These are phyloP conservation scores for Diaporthe longicolla DNA, from an alignment of 2,329 filamentous ascomycete species.

Conservation along the genomic window DNA sequence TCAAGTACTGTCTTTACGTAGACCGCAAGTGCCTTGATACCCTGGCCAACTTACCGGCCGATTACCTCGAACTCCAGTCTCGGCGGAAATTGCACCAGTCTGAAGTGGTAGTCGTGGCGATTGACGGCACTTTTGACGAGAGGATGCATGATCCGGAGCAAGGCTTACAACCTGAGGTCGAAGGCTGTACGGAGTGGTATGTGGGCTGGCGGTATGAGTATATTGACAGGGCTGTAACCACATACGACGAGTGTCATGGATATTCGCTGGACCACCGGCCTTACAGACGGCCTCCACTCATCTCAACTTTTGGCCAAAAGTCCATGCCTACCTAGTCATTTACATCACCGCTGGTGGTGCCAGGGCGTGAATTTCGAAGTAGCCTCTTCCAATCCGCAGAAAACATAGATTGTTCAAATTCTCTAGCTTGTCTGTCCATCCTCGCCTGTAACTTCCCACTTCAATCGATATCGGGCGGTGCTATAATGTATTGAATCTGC, in stretches of 20 bases:
- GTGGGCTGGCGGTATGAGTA: slow-evolving; percentile 14
- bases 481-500: too few relatives aligned
- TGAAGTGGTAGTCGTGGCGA: not conserved
- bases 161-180: not conserved
- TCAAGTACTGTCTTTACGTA: slow-evolving; percentile 6
- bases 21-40: slow-evolving; percentile 13
- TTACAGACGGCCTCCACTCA: slow-evolving; percentile 1
- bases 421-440: too few relatives aligned
- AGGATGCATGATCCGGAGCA: not conserved
- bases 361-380: not conserved
- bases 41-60: not conserved
- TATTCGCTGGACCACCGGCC: not conserved
- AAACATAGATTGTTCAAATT: too few relatives aligned
- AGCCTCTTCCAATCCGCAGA: too few relatives aligned
- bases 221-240: not conserved
- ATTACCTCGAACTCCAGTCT: not conserved
- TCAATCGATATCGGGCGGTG: too few relatives aligned
- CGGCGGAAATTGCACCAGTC: not conserved
- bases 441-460: too few relatives aligned
- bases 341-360: not conserved
- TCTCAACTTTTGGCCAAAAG: not conserved
- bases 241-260: not conserved
- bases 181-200: not conserved
- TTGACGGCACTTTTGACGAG: not conserved
- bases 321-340: slow-evolving; percentile 4